Evolutionary conservation across 176 grass and related monocot genomes (phyloP), one percentile per base, ranked within the genome.

Genomic region (Cymbopogon citratus): DNA sequence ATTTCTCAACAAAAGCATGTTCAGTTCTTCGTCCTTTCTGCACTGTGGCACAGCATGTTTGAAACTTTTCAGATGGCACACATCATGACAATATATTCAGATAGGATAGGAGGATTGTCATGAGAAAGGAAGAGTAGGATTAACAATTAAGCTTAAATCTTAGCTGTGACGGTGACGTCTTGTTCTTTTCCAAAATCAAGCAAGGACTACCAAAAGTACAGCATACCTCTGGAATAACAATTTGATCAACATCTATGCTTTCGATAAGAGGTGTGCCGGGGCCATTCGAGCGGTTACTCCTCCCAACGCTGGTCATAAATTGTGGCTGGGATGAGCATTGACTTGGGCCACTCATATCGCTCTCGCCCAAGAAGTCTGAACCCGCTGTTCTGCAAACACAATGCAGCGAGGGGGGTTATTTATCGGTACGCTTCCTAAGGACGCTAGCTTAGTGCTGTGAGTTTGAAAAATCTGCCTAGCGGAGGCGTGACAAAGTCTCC

Each of bases 151-250:
- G 24, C 57, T 26, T 59, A 19, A 18, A 66, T 8, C 0, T 51
- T 80, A 33, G 27, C 10, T 76, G 44, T 21, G 57, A 73, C 15
- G 46, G 70, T 25, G 31, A 74, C 60, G 74, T 46, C 23, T 43
- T 80, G 46, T 35, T 61, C 29, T 80, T 61, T 61, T 66, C 1
- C 14, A 67, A 35, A 60, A 62, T 7, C 8, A 89, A 84, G 27
- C 11, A 62, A 84, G 76, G 27, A 61, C 8, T 60, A 44, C 21
- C 5, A 36, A 34, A 40, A 69, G 51, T 39, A 41, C 11, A 74
- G 16, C 46, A 89, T 93, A 98, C 96, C 96, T 93, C 96, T 39
- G 88, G 87, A 66, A 98, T 92, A 21, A 95, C 68, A 78, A 98
- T 90, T 81, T 98, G 96, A 76, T 94, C 88, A 24, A 76, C 89